These are phyloP conservation scores for Sarocladium kiliense DNA, from an alignment of 2,329 filamentous ascomycete species.

Conservation along the genomic window DNA sequence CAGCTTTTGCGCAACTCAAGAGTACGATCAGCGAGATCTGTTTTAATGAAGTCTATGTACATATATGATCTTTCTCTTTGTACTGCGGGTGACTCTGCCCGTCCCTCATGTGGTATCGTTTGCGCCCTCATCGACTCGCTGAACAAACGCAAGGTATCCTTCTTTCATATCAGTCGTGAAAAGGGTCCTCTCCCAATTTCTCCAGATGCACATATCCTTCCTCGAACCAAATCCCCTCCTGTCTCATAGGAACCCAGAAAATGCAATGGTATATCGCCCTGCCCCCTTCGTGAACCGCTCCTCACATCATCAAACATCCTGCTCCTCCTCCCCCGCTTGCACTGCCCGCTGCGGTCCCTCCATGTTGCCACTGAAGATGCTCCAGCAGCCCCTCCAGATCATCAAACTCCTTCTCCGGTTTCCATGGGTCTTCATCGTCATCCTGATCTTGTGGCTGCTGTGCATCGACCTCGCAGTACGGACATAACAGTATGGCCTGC, in stretches of 20 bases:
- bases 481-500: constrained; percentile 46
- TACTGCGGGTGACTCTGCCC: neutral
- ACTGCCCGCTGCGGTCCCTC: constrained; percentile 17
- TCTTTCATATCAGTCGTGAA: constrained; percentile 8
- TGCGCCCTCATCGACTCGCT: neutral
- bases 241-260: neutral
- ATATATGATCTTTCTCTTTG: neutral
- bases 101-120: neutral
- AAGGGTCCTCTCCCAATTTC: neutral
- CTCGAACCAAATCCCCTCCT: too few relatives aligned
- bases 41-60: constrained; percentile 11
- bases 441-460: constrained; percentile 36
- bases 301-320: constrained; percentile 42
- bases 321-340: neutral
- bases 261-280: neutral
- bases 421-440: constrained; percentile 45
- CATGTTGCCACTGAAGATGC: constrained; percentile 54
- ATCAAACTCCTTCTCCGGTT: constrained; percentile 45
- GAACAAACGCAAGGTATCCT: neutral
- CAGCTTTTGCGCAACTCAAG: too few relatives aligned
- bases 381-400: constrained; percentile 44
- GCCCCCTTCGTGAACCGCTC: neutral
- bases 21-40: constrained; percentile 9
- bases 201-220: neutral
- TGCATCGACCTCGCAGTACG: constrained; percentile 51